Evolutionary conservation across 2,329 filamentous ascomycete genomes (phyloP).

Genomic region (Colletotrichum liaoningense): DNA sequence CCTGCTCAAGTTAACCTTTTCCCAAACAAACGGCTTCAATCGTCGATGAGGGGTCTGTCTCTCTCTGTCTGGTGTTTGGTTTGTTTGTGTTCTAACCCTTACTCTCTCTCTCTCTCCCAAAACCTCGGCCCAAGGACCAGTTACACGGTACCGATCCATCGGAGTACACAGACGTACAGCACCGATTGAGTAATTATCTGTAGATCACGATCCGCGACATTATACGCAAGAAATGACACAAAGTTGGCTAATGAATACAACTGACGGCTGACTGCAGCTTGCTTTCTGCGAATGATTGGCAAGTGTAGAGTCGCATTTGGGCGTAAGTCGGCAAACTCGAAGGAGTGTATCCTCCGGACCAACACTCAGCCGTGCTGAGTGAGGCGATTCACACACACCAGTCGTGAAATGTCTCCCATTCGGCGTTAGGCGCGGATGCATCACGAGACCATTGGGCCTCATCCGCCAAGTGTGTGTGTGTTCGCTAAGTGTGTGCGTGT

Average conservation of each 20-base stretch:
- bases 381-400: not conserved
- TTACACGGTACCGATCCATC: not conserved
- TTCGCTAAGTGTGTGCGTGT: no score
- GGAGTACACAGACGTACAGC: not conserved
- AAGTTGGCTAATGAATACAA: not conserved
- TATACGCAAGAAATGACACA: not conserved
- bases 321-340: not conserved
- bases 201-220: not conserved
- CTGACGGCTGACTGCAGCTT: constrained; percentile 13
- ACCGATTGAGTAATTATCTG: not conserved
- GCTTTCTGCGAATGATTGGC: not conserved
- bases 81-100: not conserved
- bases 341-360: constrained; percentile 8
- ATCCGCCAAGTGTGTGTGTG: not conserved
- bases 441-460: not conserved
- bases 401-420: not conserved
- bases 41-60: not conserved
- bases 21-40: constrained; percentile 6
- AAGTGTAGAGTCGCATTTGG: not conserved
- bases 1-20: not conserved
- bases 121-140: not conserved
- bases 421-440: not conserved
- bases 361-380: not conserved
- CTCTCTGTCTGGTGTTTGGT: not conserved
- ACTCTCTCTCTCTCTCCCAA: constrained; percentile 3